Base-by-base conservation (phyloP, 305 asterid species). In the Solanum aculeatissimum region DNA sequence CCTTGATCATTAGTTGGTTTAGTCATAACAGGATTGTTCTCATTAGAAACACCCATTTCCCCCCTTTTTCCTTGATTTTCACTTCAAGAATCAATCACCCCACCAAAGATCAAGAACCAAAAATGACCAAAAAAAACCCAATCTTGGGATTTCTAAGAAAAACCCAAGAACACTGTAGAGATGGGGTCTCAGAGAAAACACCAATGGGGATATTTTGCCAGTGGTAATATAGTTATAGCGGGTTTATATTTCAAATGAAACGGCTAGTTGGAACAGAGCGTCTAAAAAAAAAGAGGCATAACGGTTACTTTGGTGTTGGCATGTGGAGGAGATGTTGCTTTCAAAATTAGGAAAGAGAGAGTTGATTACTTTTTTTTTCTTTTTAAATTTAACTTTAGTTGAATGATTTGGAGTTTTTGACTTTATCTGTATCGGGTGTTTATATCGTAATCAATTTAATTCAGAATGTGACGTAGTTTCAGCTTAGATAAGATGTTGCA, bases 251-350 rank as follows among this genome's bases (percentile, higher is more conserved):
- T 94, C 92, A 92, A 94, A 93, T 88, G 85, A 72, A 94, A 94
- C 98, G 98, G 98, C 98, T 93, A 94, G 93, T 93, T 90, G 88
- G 91, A 88, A 88, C 69, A 74, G 77, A 69, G 55, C 83, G 79
- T 32, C 21, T 13, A 15, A 65, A 65, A 29, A 62, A 63, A 6
- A 2, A 54, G 6, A 65, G 42, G 11, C 19, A 85, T 68, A 94
- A 94, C 97, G 95, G 97, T 92, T 93, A 90, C 91, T 88, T 63
- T 81, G 40, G 62, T 86, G 71, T 86, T 83, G 84, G 86, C 93
- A 90, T 91, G 85, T 87, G 89, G 81, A 53, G 81, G 85, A 88
- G 87, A 87, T 86, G 94, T 90, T 89, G 90, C 91, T 88, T 92
- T 92, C 94, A 68, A 91, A 92, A 89, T 86, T 80, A 54, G 69